phyloP scores from a whole-genome alignment of 495 filamentous ascomycete species.

The Penicillium argentinense region DNA sequence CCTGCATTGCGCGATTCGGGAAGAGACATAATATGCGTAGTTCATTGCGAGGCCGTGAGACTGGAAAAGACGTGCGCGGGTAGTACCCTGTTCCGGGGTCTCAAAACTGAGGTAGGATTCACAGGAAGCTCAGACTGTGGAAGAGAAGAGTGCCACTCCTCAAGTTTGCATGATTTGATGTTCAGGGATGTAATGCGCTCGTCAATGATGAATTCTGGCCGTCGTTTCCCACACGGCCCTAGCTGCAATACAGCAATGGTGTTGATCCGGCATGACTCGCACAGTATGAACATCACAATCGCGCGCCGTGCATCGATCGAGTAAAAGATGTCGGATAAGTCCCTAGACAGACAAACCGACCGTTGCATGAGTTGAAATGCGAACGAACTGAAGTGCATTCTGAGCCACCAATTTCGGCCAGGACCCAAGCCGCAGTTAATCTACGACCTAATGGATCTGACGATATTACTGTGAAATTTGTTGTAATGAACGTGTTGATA shows the following conservation, averaged over 20 bases:
- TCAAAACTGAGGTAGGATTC: background rate
- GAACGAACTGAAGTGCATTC: background rate
- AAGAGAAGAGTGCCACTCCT: background rate
- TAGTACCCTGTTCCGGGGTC: background rate
- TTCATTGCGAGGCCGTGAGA: background rate
- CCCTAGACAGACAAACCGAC: background rate
- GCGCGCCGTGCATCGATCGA: background rate
- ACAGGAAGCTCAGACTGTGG: background rate
- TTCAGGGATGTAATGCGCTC: background rate
- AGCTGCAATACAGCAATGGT: background rate
- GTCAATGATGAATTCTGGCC: background rate
- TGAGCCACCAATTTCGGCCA: background rate
- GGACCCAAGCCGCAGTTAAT: background rate
- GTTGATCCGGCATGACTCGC: background rate
- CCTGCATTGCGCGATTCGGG: background rate
- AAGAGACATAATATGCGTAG: background rate
- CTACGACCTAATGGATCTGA: background rate
- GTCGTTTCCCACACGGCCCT: background rate
- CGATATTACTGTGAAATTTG: background rate
- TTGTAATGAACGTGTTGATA: background rate
- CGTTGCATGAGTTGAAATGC: background rate
- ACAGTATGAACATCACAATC: background rate
- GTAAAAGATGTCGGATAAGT: background rate
- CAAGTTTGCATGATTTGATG: background rate
- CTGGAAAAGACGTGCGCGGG: background rate